Base-by-base conservation (phyloP, 441 rosid genomes). In the Gossypium gossypioides region DNA sequence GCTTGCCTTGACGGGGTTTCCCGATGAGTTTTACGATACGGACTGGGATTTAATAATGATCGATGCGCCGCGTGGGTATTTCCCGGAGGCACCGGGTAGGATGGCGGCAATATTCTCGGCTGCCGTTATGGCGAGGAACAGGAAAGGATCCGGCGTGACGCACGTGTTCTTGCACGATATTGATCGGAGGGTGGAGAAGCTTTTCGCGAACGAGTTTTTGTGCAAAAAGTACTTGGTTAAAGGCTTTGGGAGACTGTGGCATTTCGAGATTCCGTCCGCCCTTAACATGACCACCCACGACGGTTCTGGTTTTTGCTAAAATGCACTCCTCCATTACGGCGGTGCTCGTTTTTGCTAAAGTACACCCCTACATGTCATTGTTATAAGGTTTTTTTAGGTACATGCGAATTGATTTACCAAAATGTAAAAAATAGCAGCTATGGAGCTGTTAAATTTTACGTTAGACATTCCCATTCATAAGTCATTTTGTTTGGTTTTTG, bases 11-110 rank as follows among this genome's bases (percentile, higher is more conserved):
- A 79, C 83, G 0, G 78, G 80, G 0, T 78, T 88, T 4, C 86
- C 93, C 3, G 85, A 84, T 10, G 87, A 83, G 78, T 78, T 86
- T 12, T 87, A 87, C 75, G 81, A 84, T 1, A 82, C 73, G 57
- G 86, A 88, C 56, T 88, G 93, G 93, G 93, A 88, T 71, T 61
- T 86, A 71, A 86, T 88, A 19, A 86, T 88, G 93, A 84, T 88
- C 74, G 93, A 88, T 22, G 93, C 93, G 10, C 93, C 93, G 3
- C 77, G 85, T 2, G 93, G 93, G 0, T 88, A 83, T 72, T 88
- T 85, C 48, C 56, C 84, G 1, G 84, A 79, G 81, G 91, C 89
- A 0, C 93, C 93, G 0, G 93, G 93, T 54, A 79, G 93, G 75
- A 88, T 88, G 93, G 87, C 82, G 3, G 89, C 89, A 37, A 88